Evolutionary conservation across 2,329 filamentous ascomycete species (phyloP), one percentile per base, ranked within the genome.

Genomic region (Alternaria gansuensis): DNA sequence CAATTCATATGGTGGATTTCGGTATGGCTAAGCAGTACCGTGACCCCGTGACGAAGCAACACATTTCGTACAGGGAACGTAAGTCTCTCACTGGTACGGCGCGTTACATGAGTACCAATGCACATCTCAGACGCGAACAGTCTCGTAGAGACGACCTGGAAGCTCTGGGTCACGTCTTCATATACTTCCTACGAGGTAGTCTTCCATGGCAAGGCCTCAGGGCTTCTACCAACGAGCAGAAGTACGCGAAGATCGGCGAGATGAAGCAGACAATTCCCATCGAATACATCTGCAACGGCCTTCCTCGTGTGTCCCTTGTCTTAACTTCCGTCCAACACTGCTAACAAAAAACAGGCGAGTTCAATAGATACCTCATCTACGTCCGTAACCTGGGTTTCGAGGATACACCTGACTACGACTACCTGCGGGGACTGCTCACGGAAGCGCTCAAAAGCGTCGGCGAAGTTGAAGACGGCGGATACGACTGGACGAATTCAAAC

Each of bases 21-120:
- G 95, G 95, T 73, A 98, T 99, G 95, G 95, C 95, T 64, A 99
- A 99, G 83, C 95, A 98, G 79, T 99, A 98, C 80, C 90, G 95
- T 70, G 95, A 99, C 72, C 95, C 95, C 56, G 98, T 98, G 84
- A 97, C 95, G 36, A 98, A 98, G 82, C 95, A 98, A 79, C 95
- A 99, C 81, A 98, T 98, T 68, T 93, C 95, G 11, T 98, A 98
- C 79, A 88, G 95, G 73, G 95, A 98, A 82, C 88, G 95, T 72
- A 99, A 99, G 82, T 97, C 94, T 5, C 83, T 99, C 60, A 98
- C 94, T 4, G 95, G 95, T 63, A 99, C 95, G 57, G 95, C 95
- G 63, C 88, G 95, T 77, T 99, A 99, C 81, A 98, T 98, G 95
- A 96, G 92, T 82, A 98, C 99, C 87, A 99, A 99, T 82, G 98